Base-by-base conservation (phyloP, 352 stramenopile species). In the Phytopythium boreale region DNA sequence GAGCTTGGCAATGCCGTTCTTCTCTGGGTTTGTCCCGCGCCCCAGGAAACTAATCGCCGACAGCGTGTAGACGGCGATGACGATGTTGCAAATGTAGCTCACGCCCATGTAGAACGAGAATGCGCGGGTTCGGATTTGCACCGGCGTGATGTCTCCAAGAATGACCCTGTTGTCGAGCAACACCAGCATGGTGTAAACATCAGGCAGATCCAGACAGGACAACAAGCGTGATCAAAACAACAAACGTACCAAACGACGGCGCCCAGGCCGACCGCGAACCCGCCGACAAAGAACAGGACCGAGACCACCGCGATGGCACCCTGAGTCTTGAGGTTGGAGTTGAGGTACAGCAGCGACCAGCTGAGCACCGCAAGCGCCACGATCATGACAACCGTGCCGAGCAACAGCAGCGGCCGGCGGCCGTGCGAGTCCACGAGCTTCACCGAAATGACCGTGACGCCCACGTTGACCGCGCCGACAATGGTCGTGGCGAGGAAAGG, bases 31-130 rank as follows among this genome's bases (percentile, higher is more conserved):
- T 1, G 60, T 59, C 24, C 87, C 85, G 5, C 71, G 69, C 5
- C 87, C 87, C 24, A 95, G 70, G 61, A 78, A 86, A 44, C 66
- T 82, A 70, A 96, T 96, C 12, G 87, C 82, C 34, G 82, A 92
- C 24, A 93, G 69, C 34, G 81, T 94, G 67, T 80, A 89, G 24
- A 88, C 76, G 20, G 87, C 83, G 41, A 95, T 80, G 27, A 89
- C 24, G 26, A 93, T 89, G 70, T 97, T 97, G 68, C 85, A 91
- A 11, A 91, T 70, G 69, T 95, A 97, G 63, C 88, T 95, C 34
- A 82, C 71, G 14, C 76, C 77, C 80, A 96, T 95, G 66, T 93
- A 97, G 36, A 97, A 71, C 34, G 82, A 75, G 39, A 97, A 94
- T 29, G 87, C 89, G 36, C 80, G 87, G 19, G 84, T 85, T 20